Conservation (phyloP, 306 rosid genomes). For the Carpinus fangiana region DNA sequence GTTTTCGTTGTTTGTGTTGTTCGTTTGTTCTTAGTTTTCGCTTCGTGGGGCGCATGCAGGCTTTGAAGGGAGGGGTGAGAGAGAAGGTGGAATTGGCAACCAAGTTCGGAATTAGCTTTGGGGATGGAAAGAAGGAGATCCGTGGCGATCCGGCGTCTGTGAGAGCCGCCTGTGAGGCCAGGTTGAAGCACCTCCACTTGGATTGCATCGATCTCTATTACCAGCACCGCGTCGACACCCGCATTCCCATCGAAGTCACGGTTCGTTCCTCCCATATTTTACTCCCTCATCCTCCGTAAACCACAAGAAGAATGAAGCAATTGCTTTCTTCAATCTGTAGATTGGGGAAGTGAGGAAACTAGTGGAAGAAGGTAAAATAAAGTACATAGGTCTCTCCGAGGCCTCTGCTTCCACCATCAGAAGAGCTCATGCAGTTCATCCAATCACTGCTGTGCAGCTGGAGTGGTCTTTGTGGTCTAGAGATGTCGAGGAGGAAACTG, state of each 20-base stretch:
- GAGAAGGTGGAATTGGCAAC: conserved; percentile 61
- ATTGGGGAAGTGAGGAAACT: conserved; percentile 64
- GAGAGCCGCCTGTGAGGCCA: conserved; percentile 64
- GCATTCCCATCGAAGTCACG: conserved; percentile 75
- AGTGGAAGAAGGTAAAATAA: conserved; percentile 64
- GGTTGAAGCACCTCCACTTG: conserved; percentile 60
- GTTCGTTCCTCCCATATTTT: conserved; percentile 19
- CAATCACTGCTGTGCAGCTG: conserved; percentile 59
- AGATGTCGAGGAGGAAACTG: conserved; percentile 68
- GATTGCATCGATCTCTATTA: conserved; percentile 72
- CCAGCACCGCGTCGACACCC: conserved; percentile 64
- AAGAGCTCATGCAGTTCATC: conserved; percentile 78
- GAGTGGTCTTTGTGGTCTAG: conserved; percentile 68
- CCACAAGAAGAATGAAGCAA: too few species aligned
- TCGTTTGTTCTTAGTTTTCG: background rate
- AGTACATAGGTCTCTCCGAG: conserved; percentile 62
- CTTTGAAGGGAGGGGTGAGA: conserved; percentile 41
- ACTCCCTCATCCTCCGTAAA: background rate
- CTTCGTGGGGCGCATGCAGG: conserved; percentile 17
- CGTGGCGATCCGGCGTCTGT: conserved; percentile 62
- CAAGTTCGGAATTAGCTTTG: conserved; percentile 39
- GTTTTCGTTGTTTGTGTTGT: background rate
- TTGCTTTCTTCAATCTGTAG: conserved; percentile 20
- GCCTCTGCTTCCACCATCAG: conserved; percentile 73
- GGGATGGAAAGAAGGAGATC: conserved; percentile 29